These are phyloP conservation scores for Schizosaccharomyces japonicus DNA, from an alignment of 805 yeast species.

Conservation along the genomic window DNA sequence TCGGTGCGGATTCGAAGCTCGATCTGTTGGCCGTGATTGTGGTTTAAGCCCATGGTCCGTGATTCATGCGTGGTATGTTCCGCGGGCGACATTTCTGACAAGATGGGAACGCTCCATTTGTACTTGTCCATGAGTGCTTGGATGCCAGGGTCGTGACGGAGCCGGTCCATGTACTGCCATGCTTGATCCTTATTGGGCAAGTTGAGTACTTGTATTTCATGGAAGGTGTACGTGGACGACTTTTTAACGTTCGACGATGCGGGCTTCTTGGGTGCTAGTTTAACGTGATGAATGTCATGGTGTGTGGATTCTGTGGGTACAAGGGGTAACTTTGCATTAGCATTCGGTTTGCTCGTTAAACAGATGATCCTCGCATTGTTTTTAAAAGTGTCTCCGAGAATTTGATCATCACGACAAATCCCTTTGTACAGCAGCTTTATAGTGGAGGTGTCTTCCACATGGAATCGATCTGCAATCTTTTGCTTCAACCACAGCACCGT, in stretches of 20 bases:
- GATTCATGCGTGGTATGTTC: slow-evolving; percentile 15
- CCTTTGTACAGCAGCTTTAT: slow-evolving; percentile 2
- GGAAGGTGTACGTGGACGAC: slow-evolving; percentile 15
- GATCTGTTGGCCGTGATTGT: slow-evolving; percentile 17
- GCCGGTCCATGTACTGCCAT: slow-evolving; percentile 13
- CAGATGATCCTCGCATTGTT: not conserved
- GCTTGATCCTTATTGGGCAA: slow-evolving; percentile 16
- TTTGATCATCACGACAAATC: not conserved
- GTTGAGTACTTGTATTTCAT: slow-evolving; percentile 14
- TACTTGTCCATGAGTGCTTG: slow-evolving; percentile 17
- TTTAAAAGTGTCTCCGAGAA: not conserved
- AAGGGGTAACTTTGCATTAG: too few relatives aligned
- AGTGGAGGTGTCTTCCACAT: too few relatives aligned
- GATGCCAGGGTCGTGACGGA: slow-evolving; percentile 17
- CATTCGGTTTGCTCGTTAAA: not conserved
- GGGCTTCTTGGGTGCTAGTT: slow-evolving; percentile 1
- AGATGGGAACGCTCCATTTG: slow-evolving; percentile 16
- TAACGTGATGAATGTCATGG: too few relatives aligned
- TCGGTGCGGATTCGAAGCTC: slow-evolving; percentile 19
- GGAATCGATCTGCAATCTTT: too few relatives aligned
- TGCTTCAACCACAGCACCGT: not conserved
- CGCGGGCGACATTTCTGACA: slow-evolving; percentile 20
- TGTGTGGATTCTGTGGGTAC: too few relatives aligned
- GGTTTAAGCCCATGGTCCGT: slow-evolving; percentile 16
- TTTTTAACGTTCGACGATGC: not conserved